Evolutionary conservation across 129 eudicot species (phyloP), one percentile per base, ranked within the genome.

Genomic region (Flaveria ramosissima): DNA sequence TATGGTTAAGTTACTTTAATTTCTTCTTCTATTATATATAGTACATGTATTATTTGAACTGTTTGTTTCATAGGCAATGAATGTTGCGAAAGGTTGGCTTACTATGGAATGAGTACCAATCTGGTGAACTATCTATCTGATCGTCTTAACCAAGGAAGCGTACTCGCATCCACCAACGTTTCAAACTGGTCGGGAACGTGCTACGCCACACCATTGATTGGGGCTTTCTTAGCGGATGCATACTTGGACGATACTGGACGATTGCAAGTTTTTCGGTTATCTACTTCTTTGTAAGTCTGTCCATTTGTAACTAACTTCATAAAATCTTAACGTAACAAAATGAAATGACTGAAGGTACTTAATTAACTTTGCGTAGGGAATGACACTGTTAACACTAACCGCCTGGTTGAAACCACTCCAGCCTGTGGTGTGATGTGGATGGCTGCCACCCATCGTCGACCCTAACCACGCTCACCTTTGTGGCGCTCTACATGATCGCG

Each of bases 81-180:
- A 86, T 84, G 93, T 73, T 92, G 96, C 26, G 97, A 92, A 78
- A 87, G 97, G 75, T 84, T 92, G 83, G 98, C 98, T 1, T 92
- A 86, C 84, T 92, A 92, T 82, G 98, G 96, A 65, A 92, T 92
- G 92, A 84, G 94, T 70, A 88, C 96, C 57, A 92, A 92, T 84
- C 81, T 92, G 66, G 96, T 92, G 61, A 90, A 85, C 82, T 92
- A 88, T 90, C 87, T 92, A 3, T 68, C 71, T 24, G 65, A 70
- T 5, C 92, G 86, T 14, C 84, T 92, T 45, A 52, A 71, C 78
- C 86, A 84, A 72, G 90, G 90, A 39, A 90, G 76, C 53, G 92
- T 82, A n/a, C 55, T 81, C 61, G 93, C 98, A 26, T 71, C 98
- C 17, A 85, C 71, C 47, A 86, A 73, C 53, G 98, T 92, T 51